phyloP scores from a whole-genome alignment of 306 rosid species.

The Vigna nakashimae region DNA sequence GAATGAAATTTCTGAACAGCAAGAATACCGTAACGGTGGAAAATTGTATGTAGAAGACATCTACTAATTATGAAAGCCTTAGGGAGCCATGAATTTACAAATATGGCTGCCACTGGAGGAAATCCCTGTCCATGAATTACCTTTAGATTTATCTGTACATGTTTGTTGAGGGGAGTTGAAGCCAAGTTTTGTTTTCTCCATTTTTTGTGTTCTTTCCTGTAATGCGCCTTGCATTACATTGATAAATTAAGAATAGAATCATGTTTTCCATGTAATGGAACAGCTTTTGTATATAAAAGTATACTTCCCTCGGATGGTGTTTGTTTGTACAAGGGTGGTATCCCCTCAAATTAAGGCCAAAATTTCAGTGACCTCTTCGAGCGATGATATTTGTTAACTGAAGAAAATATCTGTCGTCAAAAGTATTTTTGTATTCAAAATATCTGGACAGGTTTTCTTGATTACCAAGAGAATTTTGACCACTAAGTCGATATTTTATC shows the following conservation, averaged over 20 bases:
- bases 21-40: neutral
- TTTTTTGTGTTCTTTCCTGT: neutral
- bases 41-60: slow-evolving; percentile 27
- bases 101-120: neutral
- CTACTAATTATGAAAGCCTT: slow-evolving; percentile 21
- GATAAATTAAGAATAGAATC: neutral
- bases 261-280: slow-evolving; percentile 6
- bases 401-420: too few species aligned
- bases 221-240: slow-evolving; percentile 41
- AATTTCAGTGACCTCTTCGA: neutral
- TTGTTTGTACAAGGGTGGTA: neutral
- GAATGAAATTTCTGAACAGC: slow-evolving; percentile 13
- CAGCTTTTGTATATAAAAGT: slow-evolving; percentile 28
- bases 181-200: slow-evolving; percentile 4
- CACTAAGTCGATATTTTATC: too few species aligned
- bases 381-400: too few species aligned
- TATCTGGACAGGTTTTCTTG: too few species aligned
- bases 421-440: too few species aligned
- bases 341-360: neutral
- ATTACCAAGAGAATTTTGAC: too few species aligned
- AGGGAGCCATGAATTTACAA: slow-evolving; percentile 33
- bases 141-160: slow-evolving; percentile 27
- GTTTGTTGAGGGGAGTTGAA: slow-evolving; percentile 20
- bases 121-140: slow-evolving; percentile 5
- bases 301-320: neutral